phyloP scores from a whole-genome alignment of 202 grass and related monocot species.

The Saccharum hybrid region DNA sequence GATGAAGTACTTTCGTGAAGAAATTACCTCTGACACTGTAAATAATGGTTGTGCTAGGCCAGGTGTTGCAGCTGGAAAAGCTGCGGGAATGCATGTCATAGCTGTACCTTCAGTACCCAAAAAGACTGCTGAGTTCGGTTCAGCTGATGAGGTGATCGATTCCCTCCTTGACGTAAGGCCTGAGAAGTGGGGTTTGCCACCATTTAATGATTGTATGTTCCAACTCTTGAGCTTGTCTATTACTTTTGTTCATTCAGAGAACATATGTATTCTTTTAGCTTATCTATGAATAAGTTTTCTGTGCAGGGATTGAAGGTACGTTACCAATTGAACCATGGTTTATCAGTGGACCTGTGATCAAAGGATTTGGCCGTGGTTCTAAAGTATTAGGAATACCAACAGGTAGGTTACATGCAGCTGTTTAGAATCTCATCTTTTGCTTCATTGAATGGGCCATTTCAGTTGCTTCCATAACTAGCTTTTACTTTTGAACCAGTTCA shows the following conservation, averaged over 20 bases:
- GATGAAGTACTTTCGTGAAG: background rate
- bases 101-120: constrained; percentile 88
- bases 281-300: constrained; percentile 39
- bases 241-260: constrained; percentile 14
- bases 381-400: constrained; percentile 98
- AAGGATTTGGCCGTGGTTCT: constrained; percentile 96
- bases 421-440: constrained; percentile 8
- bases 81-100: constrained; percentile 83
- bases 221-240: constrained; percentile 28
- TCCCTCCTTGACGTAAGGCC: constrained; percentile 85
- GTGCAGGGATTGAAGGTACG: constrained; percentile 75
- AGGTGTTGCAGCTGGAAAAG: constrained; percentile 78
- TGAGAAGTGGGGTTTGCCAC: constrained; percentile 91
- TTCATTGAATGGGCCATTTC: too few relatives aligned
- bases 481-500: background rate
- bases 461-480: background rate
- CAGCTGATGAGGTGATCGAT: constrained; percentile 83
- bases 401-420: constrained; percentile 40
- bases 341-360: constrained; percentile 88
- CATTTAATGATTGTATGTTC: constrained; percentile 83
- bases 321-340: constrained; percentile 93
- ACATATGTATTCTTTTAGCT: constrained; percentile 22
- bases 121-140: constrained; percentile 64
- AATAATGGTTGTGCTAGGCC: constrained; percentile 60
- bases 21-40: constrained; percentile 20